phyloP scores from a whole-genome alignment of 306 rosid genomes.

The Vigna hirtella region DNA sequence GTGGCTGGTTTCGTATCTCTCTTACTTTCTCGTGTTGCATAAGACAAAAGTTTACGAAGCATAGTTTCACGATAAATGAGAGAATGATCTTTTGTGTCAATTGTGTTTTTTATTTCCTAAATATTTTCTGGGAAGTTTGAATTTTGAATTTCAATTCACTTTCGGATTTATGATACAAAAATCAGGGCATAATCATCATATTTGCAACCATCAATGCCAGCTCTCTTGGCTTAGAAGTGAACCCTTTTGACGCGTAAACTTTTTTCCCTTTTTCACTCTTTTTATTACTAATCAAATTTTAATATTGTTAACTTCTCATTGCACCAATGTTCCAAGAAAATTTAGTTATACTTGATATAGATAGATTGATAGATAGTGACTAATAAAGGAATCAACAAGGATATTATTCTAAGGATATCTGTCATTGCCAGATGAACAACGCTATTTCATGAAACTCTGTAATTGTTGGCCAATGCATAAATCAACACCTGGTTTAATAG shows the following conservation, averaged over 20 bases:
- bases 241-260: background rate
- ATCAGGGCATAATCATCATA: background rate
- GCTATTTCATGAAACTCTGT: background rate
- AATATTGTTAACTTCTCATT: background rate
- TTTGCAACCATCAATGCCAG: background rate
- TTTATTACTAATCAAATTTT: background rate
- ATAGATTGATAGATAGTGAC: too few species aligned
- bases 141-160: background rate
- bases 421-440: conserved; percentile 10
- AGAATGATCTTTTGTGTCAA: background rate
- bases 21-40: background rate
- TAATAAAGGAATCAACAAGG: too few species aligned
- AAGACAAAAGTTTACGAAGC: background rate
- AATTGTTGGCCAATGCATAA: conserved; percentile 45
- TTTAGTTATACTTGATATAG: too few species aligned
- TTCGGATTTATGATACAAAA: background rate
- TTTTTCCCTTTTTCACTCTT: background rate
- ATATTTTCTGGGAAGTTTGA: background rate
- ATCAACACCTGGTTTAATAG: conserved; percentile 34
- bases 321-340: background rate
- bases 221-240: background rate
- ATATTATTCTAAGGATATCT: too few species aligned
- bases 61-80: background rate
- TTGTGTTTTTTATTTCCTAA: background rate
- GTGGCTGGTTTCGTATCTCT: background rate